Evolutionary conservation across 1,284 basidiomycete genomes (phyloP).

Genomic region (Leccinum griseonigrum): DNA sequence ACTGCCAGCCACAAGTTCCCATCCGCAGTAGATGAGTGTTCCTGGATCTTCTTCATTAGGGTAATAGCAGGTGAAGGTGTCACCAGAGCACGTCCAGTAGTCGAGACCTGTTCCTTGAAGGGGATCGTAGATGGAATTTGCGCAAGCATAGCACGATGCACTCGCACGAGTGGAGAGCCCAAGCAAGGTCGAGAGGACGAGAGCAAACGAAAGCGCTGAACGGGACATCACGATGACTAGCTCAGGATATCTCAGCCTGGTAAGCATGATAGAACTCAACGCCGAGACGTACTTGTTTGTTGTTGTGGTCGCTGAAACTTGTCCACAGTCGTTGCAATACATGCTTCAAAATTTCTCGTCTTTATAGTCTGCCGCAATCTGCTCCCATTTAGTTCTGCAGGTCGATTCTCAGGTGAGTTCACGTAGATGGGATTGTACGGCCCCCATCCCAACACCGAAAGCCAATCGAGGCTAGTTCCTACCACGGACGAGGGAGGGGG

Average conservation of each 20-base stretch:
- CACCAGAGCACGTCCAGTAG: slow-evolving; percentile 17
- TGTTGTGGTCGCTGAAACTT: not conserved
- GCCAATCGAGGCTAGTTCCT: not conserved
- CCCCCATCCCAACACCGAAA: not conserved
- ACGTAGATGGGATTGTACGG: not conserved
- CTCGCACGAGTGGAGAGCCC: slow-evolving; percentile 6
- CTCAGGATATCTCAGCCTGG: not conserved
- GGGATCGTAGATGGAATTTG: slow-evolving; percentile 12
- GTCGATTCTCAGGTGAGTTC: not conserved
- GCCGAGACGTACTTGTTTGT: not conserved
- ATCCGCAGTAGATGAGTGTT: slow-evolving; percentile 12
- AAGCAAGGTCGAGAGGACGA: slow-evolving; percentile 9
- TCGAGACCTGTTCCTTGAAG: slow-evolving; percentile 14
- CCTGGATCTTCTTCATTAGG: slow-evolving; percentile 13
- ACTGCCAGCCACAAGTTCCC: not conserved
- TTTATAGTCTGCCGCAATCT: not conserved
- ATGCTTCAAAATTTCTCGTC: not conserved
- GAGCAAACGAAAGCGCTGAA: not conserved
- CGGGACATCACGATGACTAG: slow-evolving; percentile 4
- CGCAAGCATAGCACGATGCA: slow-evolving; percentile 9
- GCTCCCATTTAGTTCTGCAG: not conserved
- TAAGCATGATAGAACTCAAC: not conserved
- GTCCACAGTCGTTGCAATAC: not conserved
- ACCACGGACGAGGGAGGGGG: not conserved
- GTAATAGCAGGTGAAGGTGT: slow-evolving; percentile 15